A percentile compares a stretch with the other conserved stretches of the same genome.
Evolutionary conservation across 495 filamentous ascomycete species (phyloP).

Genomic region (Glonium stellatum): DNA sequence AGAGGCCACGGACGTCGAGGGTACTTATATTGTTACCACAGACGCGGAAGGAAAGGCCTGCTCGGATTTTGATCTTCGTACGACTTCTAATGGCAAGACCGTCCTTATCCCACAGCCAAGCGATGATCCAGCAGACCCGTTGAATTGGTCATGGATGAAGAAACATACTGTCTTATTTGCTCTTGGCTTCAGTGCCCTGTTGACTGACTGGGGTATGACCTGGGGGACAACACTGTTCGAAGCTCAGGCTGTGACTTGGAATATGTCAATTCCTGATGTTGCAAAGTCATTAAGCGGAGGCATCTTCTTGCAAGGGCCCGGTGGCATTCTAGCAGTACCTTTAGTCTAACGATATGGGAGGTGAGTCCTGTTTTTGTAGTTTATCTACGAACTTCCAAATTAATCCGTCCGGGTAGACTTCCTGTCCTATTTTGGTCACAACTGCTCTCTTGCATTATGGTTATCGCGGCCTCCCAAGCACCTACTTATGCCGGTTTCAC

Average conservation of each 20-base stretch:
- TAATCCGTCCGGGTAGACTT: constrained; percentile 39
- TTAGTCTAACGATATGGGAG: constrained; percentile 25
- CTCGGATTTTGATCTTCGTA: background rate
- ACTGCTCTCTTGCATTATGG: constrained; percentile 42
- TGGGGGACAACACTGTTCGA: no score
- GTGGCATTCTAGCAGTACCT: constrained; percentile 48
- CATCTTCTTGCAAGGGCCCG: constrained; percentile 48
- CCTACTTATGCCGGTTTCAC: constrained; percentile 44
- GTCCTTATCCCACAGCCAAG: constrained; percentile 27
- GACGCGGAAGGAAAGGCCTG: no score
- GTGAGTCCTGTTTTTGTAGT: no score
- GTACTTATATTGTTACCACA: no score
- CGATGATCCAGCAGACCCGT: constrained; percentile 25
- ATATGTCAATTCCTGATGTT: constrained; percentile 40
- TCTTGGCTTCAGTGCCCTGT: constrained; percentile 14
- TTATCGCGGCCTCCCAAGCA: constrained; percentile 43
- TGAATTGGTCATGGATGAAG: constrained; percentile 29
- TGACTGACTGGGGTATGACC: constrained; percentile 29
- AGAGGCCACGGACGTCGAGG: no score
- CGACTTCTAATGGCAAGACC: constrained; percentile 21
- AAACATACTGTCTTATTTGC: constrained; percentile 22
- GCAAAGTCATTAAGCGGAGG: constrained; percentile 45
- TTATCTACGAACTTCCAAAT: no score
- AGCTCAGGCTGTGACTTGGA: constrained; percentile 6
- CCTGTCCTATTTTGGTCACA: constrained; percentile 50